Evolutionary conservation across 805 yeast species (phyloP).

Genomic region (Kodamaea sagamina): DNA sequence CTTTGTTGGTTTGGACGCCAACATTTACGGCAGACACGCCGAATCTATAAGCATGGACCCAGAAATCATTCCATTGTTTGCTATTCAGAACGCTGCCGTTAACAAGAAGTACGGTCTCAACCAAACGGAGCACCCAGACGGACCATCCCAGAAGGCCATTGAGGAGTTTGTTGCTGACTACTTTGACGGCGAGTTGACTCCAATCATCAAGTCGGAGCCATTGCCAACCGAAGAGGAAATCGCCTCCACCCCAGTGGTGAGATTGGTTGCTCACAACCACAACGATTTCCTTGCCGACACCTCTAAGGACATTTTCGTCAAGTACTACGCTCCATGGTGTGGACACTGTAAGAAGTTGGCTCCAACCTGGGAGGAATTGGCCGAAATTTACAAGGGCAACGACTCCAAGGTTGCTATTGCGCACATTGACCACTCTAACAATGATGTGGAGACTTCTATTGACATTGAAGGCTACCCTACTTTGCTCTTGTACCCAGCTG

Average conservation of each 20-base stretch:
- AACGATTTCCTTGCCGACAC: conserved; percentile 60
- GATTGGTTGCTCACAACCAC: conserved; percentile 83
- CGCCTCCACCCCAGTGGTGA: conserved; percentile 55
- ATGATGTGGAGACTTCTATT: conserved; percentile 72
- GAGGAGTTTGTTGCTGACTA: conserved; percentile 63
- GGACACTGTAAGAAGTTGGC: conserved; percentile 93
- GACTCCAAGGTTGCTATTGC: conserved; percentile 67
- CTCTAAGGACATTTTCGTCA: conserved; percentile 73
- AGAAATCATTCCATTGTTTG: conserved; percentile 82
- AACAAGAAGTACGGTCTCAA: conserved; percentile 78
- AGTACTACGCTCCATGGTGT: conserved; percentile 98
- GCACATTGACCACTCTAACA: conserved; percentile 83
- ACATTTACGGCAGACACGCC: conserved; percentile 81
- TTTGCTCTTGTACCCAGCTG: conserved; percentile 83
- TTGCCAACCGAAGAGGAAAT: conserved; percentile 81
- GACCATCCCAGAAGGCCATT: conserved; percentile 50
- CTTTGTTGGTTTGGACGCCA: conserved; percentile 87
- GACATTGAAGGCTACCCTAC: conserved; percentile 92
- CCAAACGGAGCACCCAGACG: conserved; percentile 56
- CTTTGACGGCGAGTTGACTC: conserved; percentile 62
- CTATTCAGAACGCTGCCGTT: conserved; percentile 67
- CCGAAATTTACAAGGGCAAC: conserved; percentile 59
- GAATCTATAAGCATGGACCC: conserved; percentile 80
- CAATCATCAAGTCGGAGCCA: conserved; percentile 82
- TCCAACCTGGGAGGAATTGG: conserved; percentile 86